Conservation (phyloP, 345 rosid genomes). For the Brassica carinata region DNA sequence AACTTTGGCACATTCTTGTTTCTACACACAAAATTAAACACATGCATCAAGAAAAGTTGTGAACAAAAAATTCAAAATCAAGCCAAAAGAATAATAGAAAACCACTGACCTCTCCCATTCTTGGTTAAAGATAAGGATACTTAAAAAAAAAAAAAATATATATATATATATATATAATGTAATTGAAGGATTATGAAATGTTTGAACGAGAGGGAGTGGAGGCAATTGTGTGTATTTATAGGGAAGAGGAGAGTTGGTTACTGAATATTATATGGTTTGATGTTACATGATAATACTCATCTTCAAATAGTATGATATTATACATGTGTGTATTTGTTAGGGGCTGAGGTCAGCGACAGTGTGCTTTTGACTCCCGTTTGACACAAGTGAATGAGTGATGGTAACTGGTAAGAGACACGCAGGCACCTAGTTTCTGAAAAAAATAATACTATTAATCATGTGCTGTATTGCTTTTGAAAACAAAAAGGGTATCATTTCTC, state of each 20-base stretch:
- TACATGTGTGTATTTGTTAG: constrained; percentile 23
- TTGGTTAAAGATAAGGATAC: constrained; percentile 15
- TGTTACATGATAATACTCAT: constrained; percentile 21
- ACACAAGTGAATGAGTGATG: constrained; percentile 23
- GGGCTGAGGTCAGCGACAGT: constrained; percentile 40
- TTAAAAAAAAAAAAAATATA: not conserved
- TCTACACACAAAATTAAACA: constrained; percentile 12
- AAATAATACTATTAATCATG: too few species aligned
- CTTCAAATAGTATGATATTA: not conserved
- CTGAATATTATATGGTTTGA: constrained; percentile 16
- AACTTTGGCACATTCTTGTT: constrained; percentile 48
- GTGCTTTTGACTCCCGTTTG: constrained; percentile 26
- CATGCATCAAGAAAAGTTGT: constrained; percentile 1
- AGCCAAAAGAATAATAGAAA: not conserved
- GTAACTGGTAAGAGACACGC: constrained; percentile 31
- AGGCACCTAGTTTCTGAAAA: constrained; percentile 16
- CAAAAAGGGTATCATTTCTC: not conserved
- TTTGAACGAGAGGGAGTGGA: constrained; percentile 38
- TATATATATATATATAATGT: not conserved
- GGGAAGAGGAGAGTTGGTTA: constrained; percentile 11
- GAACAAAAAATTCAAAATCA: not conserved
- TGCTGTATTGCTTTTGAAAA: too few species aligned
- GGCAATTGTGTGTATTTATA: constrained; percentile 49
- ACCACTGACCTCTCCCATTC: constrained; percentile 58
- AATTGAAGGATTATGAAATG: constrained; percentile 15